Evolutionary conservation across 768 basidiomycete genomes (phyloP).

Genomic region (Tubosaeta sp.): DNA sequence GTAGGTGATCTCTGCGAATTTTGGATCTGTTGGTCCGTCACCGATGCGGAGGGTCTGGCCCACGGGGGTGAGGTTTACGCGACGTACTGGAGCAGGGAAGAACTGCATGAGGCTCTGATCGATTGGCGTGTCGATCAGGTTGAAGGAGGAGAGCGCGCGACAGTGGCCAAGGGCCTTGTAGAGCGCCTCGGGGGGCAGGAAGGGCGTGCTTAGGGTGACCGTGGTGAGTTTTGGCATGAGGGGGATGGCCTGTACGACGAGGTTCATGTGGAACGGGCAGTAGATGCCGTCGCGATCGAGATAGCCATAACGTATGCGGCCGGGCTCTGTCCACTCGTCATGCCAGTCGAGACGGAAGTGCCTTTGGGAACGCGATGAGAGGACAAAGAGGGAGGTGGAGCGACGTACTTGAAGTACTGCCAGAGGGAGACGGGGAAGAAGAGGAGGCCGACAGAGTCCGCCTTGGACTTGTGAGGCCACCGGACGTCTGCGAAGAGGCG

Average conservation of each 20-base stretch:
- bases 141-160: conserved; percentile 23
- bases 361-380: conserved; percentile 11
- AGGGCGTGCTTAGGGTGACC: conserved; percentile 29
- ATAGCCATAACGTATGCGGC: conserved; percentile 30
- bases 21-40: conserved; percentile 31
- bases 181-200: conserved; percentile 29
- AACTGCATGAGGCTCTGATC: conserved; percentile 33
- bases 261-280: conserved; percentile 25
- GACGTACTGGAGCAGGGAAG: conserved; percentile 22
- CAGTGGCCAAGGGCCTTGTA: conserved; percentile 28
- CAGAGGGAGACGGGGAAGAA: conserved; percentile 30
- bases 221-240: conserved; percentile 29
- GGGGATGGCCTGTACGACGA: conserved; percentile 21
- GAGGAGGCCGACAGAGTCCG: conserved; percentile 20
- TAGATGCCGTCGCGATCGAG: conserved; percentile 32
- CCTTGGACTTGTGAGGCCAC: conserved; percentile 31
- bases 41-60: conserved; percentile 34
- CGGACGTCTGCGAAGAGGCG: conserved; percentile 30
- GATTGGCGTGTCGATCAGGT: conserved; percentile 32
- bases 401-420: conserved; percentile 27
- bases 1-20: conserved; percentile 30
- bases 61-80: conserved; percentile 29
- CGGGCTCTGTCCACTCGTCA: conserved; percentile 35
- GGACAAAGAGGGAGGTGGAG: no score
- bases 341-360: conserved; percentile 33